These are phyloP conservation scores for Rhizopogon roseolus DNA, from an alignment of 768 basidiomycete genomes.

Conservation along the genomic window DNA sequence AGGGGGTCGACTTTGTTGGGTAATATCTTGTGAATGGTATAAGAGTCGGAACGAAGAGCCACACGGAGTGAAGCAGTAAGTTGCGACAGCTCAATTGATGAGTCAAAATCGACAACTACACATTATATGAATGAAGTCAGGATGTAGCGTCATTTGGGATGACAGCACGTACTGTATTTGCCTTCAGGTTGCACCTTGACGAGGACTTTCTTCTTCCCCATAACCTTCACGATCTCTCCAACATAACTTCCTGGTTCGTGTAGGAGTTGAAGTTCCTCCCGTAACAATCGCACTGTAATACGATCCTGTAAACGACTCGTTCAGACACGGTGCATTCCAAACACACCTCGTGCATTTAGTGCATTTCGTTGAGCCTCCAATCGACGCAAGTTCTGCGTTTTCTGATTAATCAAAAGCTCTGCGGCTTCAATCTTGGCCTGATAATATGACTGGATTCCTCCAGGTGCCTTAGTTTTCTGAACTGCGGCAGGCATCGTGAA, in stretches of 20 bases:
- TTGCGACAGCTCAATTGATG: conserved; percentile 73
- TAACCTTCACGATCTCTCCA: conserved; percentile 95
- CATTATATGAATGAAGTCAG: background rate
- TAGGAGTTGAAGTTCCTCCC: conserved; percentile 89
- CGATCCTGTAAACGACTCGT: conserved; percentile 1
- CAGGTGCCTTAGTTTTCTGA: conserved; percentile 37
- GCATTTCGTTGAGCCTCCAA: conserved; percentile 97
- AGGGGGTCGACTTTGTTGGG: conserved; percentile 98
- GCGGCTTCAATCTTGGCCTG: conserved; percentile 94
- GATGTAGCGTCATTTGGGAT: background rate
- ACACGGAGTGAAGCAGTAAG: conserved; percentile 88
- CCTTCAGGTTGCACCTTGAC: conserved; percentile 99
- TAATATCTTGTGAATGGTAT: conserved; percentile 93
- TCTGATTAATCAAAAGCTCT: conserved; percentile 90
- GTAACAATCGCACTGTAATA: conserved; percentile 69
- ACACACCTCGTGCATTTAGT: conserved; percentile 85
- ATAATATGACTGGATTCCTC: conserved; percentile 85
- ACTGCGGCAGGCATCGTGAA: conserved; percentile 34
- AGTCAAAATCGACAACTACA: conserved; percentile 89
- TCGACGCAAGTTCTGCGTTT: conserved; percentile 92
- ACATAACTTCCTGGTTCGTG: conserved; percentile 98
- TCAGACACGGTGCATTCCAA: background rate
- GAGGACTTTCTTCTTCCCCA: conserved; percentile 98
- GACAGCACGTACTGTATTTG: conserved; percentile 83
- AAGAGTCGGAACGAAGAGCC: conserved; percentile 92